These are phyloP conservation scores for Mucor piriformis DNA, from an alignment of 371 early-diverging fungal species.

Conservation along the genomic window DNA sequence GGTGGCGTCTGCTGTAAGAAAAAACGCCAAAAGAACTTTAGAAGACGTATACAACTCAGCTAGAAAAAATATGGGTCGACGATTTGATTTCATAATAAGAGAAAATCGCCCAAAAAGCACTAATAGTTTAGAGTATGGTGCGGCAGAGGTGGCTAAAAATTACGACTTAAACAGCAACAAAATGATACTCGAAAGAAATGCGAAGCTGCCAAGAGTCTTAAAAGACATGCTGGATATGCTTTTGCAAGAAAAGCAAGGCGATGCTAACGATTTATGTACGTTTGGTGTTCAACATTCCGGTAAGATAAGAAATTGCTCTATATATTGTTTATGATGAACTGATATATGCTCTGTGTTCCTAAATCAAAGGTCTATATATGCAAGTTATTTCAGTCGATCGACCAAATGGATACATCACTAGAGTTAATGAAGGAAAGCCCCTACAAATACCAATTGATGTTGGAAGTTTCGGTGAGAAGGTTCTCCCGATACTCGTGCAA, in stretches of 20 bases:
- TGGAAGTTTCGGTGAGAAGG: constrained; percentile 22
- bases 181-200: constrained; percentile 16
- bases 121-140: constrained; percentile 21
- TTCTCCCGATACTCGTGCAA: constrained; percentile 21
- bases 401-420: constrained; percentile 23
- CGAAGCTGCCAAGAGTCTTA: constrained; percentile 23
- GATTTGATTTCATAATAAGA: constrained; percentile 18
- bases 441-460: constrained; percentile 21
- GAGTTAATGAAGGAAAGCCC: constrained; percentile 19
- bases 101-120: constrained; percentile 13
- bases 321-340: constrained; percentile 19
- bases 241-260: constrained; percentile 19
- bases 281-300: constrained; percentile 22
- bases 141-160: constrained; percentile 19
- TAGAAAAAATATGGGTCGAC: constrained; percentile 23
- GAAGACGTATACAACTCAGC: constrained; percentile 23
- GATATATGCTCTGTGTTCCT: constrained; percentile 19
- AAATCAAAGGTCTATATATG: constrained; percentile 21
- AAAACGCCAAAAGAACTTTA: constrained; percentile 28
- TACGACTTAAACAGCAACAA: constrained; percentile 24
- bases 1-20: constrained; percentile 27
- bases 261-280: constrained; percentile 17
- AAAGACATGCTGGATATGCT: constrained; percentile 26
- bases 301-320: constrained; percentile 21
- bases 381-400: constrained; percentile 22